Evolutionary conservation across 139 green algal genomes (phyloP).

Genomic region (Chlorella sorokiniana): DNA sequence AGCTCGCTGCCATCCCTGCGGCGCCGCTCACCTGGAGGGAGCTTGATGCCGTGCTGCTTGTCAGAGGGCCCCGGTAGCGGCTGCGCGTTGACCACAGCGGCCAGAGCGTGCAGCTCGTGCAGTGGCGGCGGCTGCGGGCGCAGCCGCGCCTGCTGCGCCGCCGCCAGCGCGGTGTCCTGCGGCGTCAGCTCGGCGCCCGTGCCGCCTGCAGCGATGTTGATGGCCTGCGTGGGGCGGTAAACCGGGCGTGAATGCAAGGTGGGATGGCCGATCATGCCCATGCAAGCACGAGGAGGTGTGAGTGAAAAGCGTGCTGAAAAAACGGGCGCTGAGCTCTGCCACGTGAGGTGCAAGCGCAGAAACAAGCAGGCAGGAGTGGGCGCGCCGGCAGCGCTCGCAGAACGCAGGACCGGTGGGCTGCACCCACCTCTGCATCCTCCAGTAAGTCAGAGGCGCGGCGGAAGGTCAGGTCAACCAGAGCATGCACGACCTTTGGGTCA

Average conservation of each 20-base stretch:
- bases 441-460: slow-evolving; percentile 76
- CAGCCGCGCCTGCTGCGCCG: background rate
- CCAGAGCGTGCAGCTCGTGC: slow-evolving; percentile 11
- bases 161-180: slow-evolving; percentile 12
- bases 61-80: slow-evolving; percentile 5
- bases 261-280: background rate
- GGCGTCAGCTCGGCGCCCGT: slow-evolving; percentile 7
- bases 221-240: background rate
- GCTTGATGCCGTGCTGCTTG: slow-evolving; percentile 34
- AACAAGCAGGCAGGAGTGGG: background rate
- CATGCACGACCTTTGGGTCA: slow-evolving; percentile 77
- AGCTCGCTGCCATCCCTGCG: too few relatives aligned
- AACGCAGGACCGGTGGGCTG: background rate
- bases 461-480: slow-evolving; percentile 86
- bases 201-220: slow-evolving; percentile 18
- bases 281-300: too few relatives aligned
- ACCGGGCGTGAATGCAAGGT: background rate
- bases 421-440: slow-evolving; percentile 68
- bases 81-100: background rate
- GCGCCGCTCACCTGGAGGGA: background rate
- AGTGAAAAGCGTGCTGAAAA: too few relatives aligned
- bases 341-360: background rate
- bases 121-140: background rate
- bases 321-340: too few relatives aligned
- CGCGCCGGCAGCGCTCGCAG: too few relatives aligned